Evolutionary conservation across 2,329 filamentous ascomycete genomes (phyloP), one percentile per base, ranked within the genome.

Genomic region (Phaeosphaeriaceae sp.): DNA sequence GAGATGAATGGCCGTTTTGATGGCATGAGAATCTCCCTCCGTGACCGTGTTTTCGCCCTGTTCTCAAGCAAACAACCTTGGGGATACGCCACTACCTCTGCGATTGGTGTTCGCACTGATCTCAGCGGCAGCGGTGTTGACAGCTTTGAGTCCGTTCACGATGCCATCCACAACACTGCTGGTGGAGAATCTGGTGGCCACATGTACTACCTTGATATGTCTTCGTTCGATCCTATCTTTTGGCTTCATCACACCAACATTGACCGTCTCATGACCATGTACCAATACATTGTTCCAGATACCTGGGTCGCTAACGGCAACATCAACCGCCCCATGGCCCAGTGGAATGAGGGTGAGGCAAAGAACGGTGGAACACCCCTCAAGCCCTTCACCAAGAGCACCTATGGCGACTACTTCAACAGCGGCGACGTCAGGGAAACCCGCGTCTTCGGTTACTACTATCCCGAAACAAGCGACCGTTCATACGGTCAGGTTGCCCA

Each of bases 211-310:
- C 84, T 91, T 46, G 70, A 73, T 47, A 86, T 88, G 57, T 89
- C 89, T n/a, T 83, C 88, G 0, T 94, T 91, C 67, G 90, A 94
- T 63, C 90, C 90, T 1, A 76, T 91, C 30, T 73, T 73, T 64
- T 72, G 68, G 70, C 63, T 73, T n/a, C 70, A 72, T 59, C 70
- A 73, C 63, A 54, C 50, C 65, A 74, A 74, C 50, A 49, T 74
- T 17, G 71, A 74, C 51, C 68, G 71, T 58, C 58, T 70, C 17
- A 90, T 93, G 71, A 83, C 89, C 44, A 82, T 95, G 67, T 93
- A 89, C 88, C 90, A 94, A 74, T 76, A 81, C 2, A 72, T 93
- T 12, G 82, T 92, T 50, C 88, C 88, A 1, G 77, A 84, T 36
- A 82, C 82, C n/a, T 94, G 85, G 74, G 81, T 91, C 13, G 74